A percentile compares a stretch with the other conserved stretches of the same genome.
Evolutionary conservation across 805 yeast species (phyloP).

Genomic region (Candida methanosorbosa): DNA sequence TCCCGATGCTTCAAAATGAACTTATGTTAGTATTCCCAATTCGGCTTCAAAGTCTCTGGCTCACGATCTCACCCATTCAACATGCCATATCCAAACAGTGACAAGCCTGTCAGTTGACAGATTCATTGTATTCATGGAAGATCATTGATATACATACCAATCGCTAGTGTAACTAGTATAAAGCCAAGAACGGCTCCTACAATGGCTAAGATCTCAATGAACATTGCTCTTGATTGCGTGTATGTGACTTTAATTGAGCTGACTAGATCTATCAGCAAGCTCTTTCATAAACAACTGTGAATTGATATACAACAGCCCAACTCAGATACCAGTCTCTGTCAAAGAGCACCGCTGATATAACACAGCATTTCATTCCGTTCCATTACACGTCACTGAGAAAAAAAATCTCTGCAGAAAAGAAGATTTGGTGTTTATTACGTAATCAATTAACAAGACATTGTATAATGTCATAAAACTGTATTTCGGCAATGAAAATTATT

Average conservation of each 20-base stretch:
- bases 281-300: too few relatives aligned
- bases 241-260: conserved; percentile 18
- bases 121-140: not conserved
- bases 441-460: too few relatives aligned
- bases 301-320: too few relatives aligned
- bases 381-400: too few relatives aligned
- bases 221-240: conserved; percentile 28
- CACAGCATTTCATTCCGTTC: too few relatives aligned
- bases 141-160: conserved; percentile 20
- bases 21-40: not conserved
- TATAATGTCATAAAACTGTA: too few relatives aligned
- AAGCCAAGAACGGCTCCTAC: conserved; percentile 57
- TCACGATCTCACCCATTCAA: too few relatives aligned
- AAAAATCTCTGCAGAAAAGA: too few relatives aligned
- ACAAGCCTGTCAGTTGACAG: not conserved
- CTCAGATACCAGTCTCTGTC: too few relatives aligned
- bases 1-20: conserved; percentile 69
- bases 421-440: too few relatives aligned
- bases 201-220: conserved; percentile 49
- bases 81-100: not conserved
- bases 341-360: too few relatives aligned
- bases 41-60: not conserved
- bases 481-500: too few relatives aligned
- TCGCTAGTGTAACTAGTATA: conserved; percentile 44
- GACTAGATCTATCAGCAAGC: conserved; percentile 50